Base-by-base conservation (phyloP, 2,329 filamentous ascomycete genomes). In the Hirsutella rhossiliensis region DNA sequence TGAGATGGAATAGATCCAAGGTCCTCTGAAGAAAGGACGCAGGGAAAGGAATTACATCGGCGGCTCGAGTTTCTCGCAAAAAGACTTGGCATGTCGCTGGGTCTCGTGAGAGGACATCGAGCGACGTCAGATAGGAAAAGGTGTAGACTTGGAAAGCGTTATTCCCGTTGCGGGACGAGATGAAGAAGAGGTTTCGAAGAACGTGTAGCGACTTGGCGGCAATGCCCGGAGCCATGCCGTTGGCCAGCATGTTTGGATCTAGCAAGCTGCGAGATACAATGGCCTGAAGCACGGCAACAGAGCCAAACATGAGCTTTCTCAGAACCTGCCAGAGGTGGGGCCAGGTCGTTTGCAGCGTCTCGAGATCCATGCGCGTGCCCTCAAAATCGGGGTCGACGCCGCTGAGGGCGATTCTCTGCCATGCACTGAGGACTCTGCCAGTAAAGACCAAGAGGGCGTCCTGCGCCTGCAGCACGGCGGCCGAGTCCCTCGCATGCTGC, bases 1-100 rank as follows among this genome's bases (percentile, higher is more conserved):
- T 92, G 49, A 96, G 75, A 63, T 94, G 94, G 66, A 87, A 95
- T 15, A 94, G 74, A 57, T 92, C 84, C n/a, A 90, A 67, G 17
- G 76, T 82, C 45, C 84, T 74, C 52, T 87, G 77, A 2, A 87
- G 67, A 42, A 57, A 57, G 23, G 51, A 56, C 8, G 50, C 48
- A 3, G 53, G 56, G 9, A 52, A 36, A 5, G 50, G 7, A n/a
- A 46, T 5, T 17, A 77, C 45, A 47, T 63, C 53, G 23, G 57
- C 50, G 1, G 67, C 65, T 4, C 73, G 71, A 41, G 83, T 82
- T 18, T 75, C 73, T 48, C 71, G 68, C 20, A 94, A 65, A 53
- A 94, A 86, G 18, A 73, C 69, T 47, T 82, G 75, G 4, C 78
- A 73, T 27, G 84, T 73, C 11, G 69, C 65, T 0, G 82, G 75